Evolutionary conservation across 768 basidiomycete species (phyloP).

Genomic region (Leucogyrophana mollusca): DNA sequence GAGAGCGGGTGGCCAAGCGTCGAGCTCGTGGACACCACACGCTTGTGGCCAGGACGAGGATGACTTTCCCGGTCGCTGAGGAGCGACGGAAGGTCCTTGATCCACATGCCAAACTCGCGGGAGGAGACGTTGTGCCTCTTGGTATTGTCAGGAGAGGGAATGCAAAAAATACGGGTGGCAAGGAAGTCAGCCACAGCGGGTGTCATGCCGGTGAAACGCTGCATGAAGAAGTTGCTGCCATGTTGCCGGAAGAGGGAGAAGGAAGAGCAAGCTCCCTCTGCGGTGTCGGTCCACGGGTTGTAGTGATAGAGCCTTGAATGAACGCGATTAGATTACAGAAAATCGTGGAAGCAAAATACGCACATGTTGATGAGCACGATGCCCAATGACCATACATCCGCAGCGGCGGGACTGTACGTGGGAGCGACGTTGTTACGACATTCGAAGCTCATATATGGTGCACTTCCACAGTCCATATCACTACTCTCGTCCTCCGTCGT

Average conservation of each 20-base stretch:
- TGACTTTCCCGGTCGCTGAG: conserved; percentile 43
- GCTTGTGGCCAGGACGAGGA: conserved; percentile 46
- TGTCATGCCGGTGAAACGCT: conserved; percentile 90
- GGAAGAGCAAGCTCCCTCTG: conserved; percentile 73
- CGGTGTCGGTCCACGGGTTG: conserved; percentile 98
- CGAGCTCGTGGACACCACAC: conserved; percentile 59
- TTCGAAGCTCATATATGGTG: conserved; percentile 99
- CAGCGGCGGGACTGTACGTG: conserved; percentile 89
- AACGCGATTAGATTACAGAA: conserved; percentile 5
- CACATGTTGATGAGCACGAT: conserved; percentile 99
- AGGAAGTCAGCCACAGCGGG: conserved; percentile 84
- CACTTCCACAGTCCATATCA: conserved; percentile 98
- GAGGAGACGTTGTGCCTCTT: conserved; percentile 62
- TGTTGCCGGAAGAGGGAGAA: conserved; percentile 79
- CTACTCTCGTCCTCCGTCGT: conserved; percentile 86
- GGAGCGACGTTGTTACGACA: conserved; percentile 97
- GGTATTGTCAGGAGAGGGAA: conserved; percentile 37
- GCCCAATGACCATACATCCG: conserved; percentile 98
- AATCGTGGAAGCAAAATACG: conserved; percentile 22
- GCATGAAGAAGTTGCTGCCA: conserved; percentile 84
- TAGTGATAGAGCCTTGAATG: conserved; percentile 84
- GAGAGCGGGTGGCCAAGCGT: conserved; percentile 65
- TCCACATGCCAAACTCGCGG: conserved; percentile 83
- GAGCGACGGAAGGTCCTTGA: conserved; percentile 74
- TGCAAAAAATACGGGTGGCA: conserved; percentile 79